Evolutionary conservation across 1,139 yeast species (phyloP), one percentile per base, ranked within the genome.

Genomic region (Diutina catenulata): DNA sequence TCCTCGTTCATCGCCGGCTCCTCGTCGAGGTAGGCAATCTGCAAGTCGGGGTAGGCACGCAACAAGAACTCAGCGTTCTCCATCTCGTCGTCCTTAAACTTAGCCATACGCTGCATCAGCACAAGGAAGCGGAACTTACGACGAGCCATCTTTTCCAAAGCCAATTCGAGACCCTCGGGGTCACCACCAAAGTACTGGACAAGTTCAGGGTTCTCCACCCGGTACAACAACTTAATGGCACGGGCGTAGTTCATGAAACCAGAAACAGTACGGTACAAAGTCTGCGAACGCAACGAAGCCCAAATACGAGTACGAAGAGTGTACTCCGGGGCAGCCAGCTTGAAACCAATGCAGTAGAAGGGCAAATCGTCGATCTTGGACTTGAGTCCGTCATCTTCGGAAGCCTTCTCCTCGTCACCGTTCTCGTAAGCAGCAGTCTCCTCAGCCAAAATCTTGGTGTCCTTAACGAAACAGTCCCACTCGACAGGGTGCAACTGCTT

Each of bases 161-260:
- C 98, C 59, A 88, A 77, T 68, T 91, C 98, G 53, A 91, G 70
- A 42, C 79, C 79, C 59, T 91, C 98, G 43, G 97, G 95, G 59
- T 91, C 94, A 50, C 98, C 98, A 52, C 97, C 98, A 59, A 84
- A 86, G 80, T 84, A 82, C 68, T 86, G 95, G 42, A 91, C 98
- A 57, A 93, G 87, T 65, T 91, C 98, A 40, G 98, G 98, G 66
- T 91, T 91, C 66, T 91, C 98, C 55, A 91, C 98, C 68, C 98
- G 86, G 73, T 91, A 91, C 50, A 91, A 76, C 60, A 91, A 75
- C 64, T 91, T 91, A 58, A 91, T 88, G 42, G 98, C 98, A 69
- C 97, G 83, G 22, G 97, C 93, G 60, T 91, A 91, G 66, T 91
- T 91, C 98, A 91, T 91, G 70, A 91, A 91, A 59, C 98, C 98